Percentiles rank a stretch among this genome's conserved stretches.
These are phyloP conservation scores for Trichoderma brevicompactum DNA, from an alignment of 2,329 filamentous ascomycete species.

Conservation along the genomic window DNA sequence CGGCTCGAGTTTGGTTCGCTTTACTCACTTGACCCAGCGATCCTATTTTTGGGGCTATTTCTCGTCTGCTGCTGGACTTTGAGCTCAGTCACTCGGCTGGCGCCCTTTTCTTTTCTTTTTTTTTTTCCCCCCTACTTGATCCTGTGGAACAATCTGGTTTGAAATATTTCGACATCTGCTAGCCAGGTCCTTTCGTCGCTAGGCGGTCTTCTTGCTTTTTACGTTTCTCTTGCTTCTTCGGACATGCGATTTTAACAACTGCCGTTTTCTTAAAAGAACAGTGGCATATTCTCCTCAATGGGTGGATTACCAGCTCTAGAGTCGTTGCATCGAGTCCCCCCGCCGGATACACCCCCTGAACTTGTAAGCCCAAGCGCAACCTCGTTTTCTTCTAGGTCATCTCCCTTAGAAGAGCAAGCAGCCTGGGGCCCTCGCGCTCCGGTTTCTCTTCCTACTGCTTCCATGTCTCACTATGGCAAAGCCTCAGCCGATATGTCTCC, in stretches of 20 bases:
- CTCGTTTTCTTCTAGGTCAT: constrained; percentile 51
- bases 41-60: constrained; percentile 1
- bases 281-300: constrained; percentile 51
- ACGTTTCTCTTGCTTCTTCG: not conserved
- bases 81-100: too few relatives aligned
- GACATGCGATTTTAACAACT: constrained; percentile 28
- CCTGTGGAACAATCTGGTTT: not conserved
- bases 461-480: constrained; percentile 63
- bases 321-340: constrained; percentile 54
- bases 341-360: constrained; percentile 60
- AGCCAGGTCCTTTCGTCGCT: not conserved
- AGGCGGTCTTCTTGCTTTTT: constrained; percentile 12
- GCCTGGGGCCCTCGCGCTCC: constrained; percentile 48
- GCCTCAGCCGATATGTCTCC: constrained; percentile 49
- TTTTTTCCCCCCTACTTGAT: not conserved
- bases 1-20: not conserved
- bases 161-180: constrained; percentile 1
- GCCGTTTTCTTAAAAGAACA: constrained; percentile 4
- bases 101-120: constrained; percentile 12
- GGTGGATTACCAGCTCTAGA: constrained; percentile 58
- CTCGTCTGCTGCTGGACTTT: too few relatives aligned
- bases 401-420: constrained; percentile 49
- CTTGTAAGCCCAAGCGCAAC: constrained; percentile 57
- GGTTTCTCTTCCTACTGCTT: constrained; percentile 53
- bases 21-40: not conserved